These are phyloP conservation scores for Cucumis sativus DNA, from an alignment of 306 rosid genomes.

Conservation along the genomic window Cucumber_9930_V3 NC_026657.2:38673001-38673500, in stretches of 20 bases:
- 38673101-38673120: conserved; percentile 1
- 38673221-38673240: conserved; percentile 99
- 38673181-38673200: conserved; percentile 86
- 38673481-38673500: background rate
- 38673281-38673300: conserved; percentile 81
- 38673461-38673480: background rate
- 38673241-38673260: conserved; percentile 54
- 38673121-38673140: background rate
- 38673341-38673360: conserved; percentile 91
- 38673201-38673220: conserved; percentile 81
- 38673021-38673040: background rate
- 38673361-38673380: conserved; percentile 27
- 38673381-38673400: background rate
- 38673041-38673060: background rate
- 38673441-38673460: background rate
- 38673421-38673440: background rate
- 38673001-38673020: background rate
- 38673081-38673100: background rate
- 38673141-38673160: conserved; percentile 91
- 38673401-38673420: background rate
- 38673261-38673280: conserved; percentile 71
- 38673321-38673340: conserved; percentile 97
- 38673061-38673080: background rate
- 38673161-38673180: conserved; percentile 93
- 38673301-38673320: conserved; percentile 89